A percentile compares a stretch with the other conserved stretches of the same genome.
Evolutionary conservation across 495 filamentous ascomycete species (phyloP).

Genomic region (Penicillium antarcticum): DNA sequence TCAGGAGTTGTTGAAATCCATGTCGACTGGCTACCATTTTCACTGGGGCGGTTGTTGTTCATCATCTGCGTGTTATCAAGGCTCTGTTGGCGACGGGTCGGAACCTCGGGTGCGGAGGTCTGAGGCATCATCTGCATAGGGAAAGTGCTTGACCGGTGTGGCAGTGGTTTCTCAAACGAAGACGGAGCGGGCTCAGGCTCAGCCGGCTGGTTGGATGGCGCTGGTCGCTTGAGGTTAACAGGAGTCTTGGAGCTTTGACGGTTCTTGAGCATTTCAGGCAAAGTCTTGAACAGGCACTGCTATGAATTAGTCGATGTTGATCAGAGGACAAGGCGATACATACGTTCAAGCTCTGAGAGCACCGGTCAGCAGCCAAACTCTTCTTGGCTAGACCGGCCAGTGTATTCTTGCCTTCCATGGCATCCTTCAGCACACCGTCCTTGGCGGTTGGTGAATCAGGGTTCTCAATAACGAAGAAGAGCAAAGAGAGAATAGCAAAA

Average conservation of each 20-base stretch:
- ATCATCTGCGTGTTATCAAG: slow-evolving; percentile 29
- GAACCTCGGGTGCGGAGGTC: slow-evolving; percentile 12
- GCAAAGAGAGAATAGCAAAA: slow-evolving; percentile 84
- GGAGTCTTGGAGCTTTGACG: slow-evolving; percentile 41
- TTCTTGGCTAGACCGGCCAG: slow-evolving; percentile 72
- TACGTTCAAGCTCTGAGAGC: slow-evolving; percentile 72
- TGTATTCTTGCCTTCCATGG: slow-evolving; percentile 77
- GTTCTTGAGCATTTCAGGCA: slow-evolving; percentile 67
- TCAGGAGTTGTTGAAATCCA: slow-evolving; percentile 34
- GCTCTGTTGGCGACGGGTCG: slow-evolving; percentile 28
- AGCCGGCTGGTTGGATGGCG: slow-evolving; percentile 24
- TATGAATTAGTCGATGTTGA: not conserved
- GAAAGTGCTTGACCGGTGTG: slow-evolving; percentile 49
- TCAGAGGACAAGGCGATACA: slow-evolving; percentile 16
- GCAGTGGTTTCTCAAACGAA: slow-evolving; percentile 26
- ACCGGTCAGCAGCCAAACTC: slow-evolving; percentile 85
- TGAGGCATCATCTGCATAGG: slow-evolving; percentile 34
- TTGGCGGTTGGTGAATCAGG: slow-evolving; percentile 71
- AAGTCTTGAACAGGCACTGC: slow-evolving; percentile 72
- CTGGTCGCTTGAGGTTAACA: slow-evolving; percentile 44
- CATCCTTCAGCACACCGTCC: slow-evolving; percentile 76
- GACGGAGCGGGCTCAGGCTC: slow-evolving; percentile 24
- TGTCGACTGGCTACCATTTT: slow-evolving; percentile 19
- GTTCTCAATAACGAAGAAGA: slow-evolving; percentile 91
- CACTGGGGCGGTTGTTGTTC: slow-evolving; percentile 20